Evolutionary conservation across 495 filamentous ascomycete species (phyloP).

Genomic region (Podospora pseudocomata): DNA sequence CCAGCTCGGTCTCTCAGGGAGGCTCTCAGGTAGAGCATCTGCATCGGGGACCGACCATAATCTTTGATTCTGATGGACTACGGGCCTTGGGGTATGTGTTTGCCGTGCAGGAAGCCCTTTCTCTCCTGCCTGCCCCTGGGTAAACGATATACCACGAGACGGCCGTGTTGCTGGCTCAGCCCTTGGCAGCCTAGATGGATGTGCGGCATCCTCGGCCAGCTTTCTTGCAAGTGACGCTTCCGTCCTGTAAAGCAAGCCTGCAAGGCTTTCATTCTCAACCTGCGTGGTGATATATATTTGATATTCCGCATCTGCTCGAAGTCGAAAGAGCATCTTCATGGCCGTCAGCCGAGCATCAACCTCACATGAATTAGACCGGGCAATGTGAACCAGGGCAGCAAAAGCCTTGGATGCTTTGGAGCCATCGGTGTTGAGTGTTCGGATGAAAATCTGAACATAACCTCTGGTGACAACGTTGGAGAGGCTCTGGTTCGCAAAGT

Average conservation of each 20-base stretch:
- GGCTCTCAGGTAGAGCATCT: conserved; percentile 47
- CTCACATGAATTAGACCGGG: conserved; percentile 49
- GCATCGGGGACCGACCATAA: conserved; percentile 52
- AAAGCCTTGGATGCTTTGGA: conserved; percentile 52
- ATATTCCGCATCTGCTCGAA: conserved; percentile 75
- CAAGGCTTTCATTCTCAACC: conserved; percentile 66
- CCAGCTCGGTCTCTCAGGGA: conserved; percentile 41
- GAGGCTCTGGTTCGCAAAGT: conserved; percentile 40
- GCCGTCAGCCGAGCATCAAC: conserved; percentile 72
- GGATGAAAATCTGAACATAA: conserved; percentile 59
- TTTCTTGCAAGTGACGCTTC: conserved; percentile 50
- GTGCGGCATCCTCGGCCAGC: conserved; percentile 47
- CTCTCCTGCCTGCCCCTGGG: conserved; percentile 41
- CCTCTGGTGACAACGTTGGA: conserved; percentile 55
- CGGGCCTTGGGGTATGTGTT: conserved; percentile 36
- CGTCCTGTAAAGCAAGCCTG: conserved; percentile 67
- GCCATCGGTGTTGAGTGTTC: conserved; percentile 52
- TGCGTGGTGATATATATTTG: conserved; percentile 62
- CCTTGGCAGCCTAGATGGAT: conserved; percentile 38
- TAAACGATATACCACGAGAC: conserved; percentile 46
- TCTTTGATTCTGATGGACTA: conserved; percentile 38
- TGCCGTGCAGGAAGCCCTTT: conserved; percentile 33
- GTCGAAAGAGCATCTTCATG: conserved; percentile 78
- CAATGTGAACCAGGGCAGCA: conserved; percentile 56
- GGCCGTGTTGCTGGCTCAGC: conserved; percentile 37